Percentiles rank a stretch among this genome's conserved stretches.
Conservation (phyloP, 2,329 filamentous ascomycete species). For the Curvularia eragrostidis region DNA sequence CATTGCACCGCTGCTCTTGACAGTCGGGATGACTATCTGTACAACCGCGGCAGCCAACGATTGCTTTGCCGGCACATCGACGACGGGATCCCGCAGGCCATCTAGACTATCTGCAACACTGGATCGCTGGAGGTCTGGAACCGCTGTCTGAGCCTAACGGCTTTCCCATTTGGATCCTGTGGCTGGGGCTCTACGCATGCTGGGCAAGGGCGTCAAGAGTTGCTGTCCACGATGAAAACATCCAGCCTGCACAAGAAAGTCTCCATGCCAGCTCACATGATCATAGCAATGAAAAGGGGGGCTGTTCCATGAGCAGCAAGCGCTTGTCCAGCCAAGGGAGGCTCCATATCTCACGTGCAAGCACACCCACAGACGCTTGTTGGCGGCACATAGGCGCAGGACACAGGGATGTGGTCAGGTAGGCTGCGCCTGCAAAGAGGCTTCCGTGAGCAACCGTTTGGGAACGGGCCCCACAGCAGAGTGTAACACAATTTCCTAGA, state of each 20-base stretch:
- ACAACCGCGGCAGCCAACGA: constrained; percentile 34
- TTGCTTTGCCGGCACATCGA: constrained; percentile 21
- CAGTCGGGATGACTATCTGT: constrained; percentile 34
- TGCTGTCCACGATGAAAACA: not conserved
- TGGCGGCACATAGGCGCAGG: constrained; percentile 8
- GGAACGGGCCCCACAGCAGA: constrained; percentile 14
- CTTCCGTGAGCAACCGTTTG: constrained; percentile 29
- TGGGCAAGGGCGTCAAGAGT: not conserved
- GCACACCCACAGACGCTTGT: constrained; percentile 16
- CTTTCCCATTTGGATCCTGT: constrained; percentile 17
- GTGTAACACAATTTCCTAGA: constrained; percentile 33
- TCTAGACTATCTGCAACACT: constrained; percentile 27
- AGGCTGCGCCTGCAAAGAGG: constrained; percentile 24
- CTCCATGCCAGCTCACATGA: not conserved
- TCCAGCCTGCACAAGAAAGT: not conserved
- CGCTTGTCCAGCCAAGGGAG: constrained; percentile 5
- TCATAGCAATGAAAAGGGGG: not conserved
- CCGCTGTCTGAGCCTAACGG: constrained; percentile 5
- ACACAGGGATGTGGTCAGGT: constrained; percentile 14
- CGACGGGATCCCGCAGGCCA: constrained; percentile 36
- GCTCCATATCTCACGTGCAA: constrained; percentile 28
- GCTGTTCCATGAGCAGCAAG: constrained; percentile 11
- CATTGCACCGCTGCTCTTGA: constrained; percentile 25
- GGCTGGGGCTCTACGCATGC: constrained; percentile 28
- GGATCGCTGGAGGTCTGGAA: constrained; percentile 13